Evolutionary conservation across 345 rosid species (phyloP).

Genomic region (Eucalyptus shirleyi): DNA sequence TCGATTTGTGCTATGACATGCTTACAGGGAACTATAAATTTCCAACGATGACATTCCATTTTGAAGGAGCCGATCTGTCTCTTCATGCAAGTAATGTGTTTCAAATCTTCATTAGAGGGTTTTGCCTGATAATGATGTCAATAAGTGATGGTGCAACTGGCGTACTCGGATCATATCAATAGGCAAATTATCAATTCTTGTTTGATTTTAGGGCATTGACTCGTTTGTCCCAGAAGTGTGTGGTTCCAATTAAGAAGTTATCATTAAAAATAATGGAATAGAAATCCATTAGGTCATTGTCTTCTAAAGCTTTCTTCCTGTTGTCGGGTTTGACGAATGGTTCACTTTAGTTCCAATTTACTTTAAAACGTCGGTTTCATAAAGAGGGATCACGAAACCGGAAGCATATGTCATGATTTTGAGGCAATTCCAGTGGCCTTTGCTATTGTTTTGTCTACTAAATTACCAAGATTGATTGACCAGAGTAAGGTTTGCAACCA

Average conservation of each 20-base stretch:
- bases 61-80: neutral
- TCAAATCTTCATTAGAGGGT: neutral
- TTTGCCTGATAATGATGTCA: neutral
- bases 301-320: neutral
- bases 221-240: neutral
- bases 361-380: neutral
- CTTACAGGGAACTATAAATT: neutral
- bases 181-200: fast-evolving
- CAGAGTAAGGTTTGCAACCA: neutral
- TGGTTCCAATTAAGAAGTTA: neutral
- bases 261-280: neutral
- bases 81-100: neutral
- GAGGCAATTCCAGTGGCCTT: neutral
- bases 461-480: neutral
- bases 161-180: neutral
- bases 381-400: neutral
- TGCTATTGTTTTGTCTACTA: neutral
- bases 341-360: neutral
- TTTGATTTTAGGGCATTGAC: neutral
- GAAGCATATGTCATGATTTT: neutral
- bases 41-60: neutral
- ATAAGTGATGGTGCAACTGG: neutral
- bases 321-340: neutral
- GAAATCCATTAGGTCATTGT: neutral
- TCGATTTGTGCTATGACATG: neutral